Conservation (phyloP, 2,329 filamentous ascomycete species). For the Trichoderma breve region DNA sequence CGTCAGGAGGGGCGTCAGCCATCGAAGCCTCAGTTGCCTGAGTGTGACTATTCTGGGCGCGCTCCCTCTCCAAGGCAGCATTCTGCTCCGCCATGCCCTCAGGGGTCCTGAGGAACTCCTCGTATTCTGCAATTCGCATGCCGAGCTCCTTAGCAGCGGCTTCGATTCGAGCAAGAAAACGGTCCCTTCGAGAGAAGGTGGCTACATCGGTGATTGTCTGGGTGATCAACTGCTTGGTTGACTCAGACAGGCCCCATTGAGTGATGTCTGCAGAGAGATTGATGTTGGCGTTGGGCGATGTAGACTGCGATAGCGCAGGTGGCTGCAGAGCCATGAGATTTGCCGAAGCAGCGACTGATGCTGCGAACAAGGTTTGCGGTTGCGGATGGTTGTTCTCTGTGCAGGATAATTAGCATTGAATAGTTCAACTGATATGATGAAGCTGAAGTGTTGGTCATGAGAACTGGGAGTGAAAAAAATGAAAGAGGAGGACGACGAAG, state of each 20-base stretch:
- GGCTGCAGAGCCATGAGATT: constrained; percentile 21
- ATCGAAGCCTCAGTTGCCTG: constrained; percentile 19
- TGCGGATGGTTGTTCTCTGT: constrained; percentile 48
- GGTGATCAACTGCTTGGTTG: constrained; percentile 27
- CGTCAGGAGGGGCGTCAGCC: constrained; percentile 15
- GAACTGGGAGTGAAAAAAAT: neutral
- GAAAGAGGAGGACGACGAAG: neutral
- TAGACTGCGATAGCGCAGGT: neutral
- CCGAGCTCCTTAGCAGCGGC: constrained; percentile 54
- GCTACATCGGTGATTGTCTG: constrained; percentile 48
- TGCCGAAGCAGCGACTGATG: constrained; percentile 14
- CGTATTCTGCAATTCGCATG: constrained; percentile 51
- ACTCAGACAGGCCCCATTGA: constrained; percentile 31
- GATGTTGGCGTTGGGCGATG: neutral
- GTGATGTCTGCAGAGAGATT: constrained; percentile 32
- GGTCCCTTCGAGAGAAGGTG: constrained; percentile 42
- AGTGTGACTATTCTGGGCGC: constrained; percentile 12
- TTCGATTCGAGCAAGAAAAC: constrained; percentile 52
- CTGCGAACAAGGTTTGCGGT: constrained; percentile 30
- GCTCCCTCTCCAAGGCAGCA: constrained; percentile 28
- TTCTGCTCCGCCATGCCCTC: constrained; percentile 31
- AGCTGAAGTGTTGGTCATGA: neutral
- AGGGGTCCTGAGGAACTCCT: constrained; percentile 39
- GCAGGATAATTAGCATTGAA: neutral
- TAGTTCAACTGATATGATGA: neutral